A percentile compares a stretch with the other conserved stretches of the same genome.
Evolutionary conservation across 805 yeast species (phyloP).

Genomic region (Cephaloascus fragrans): DNA sequence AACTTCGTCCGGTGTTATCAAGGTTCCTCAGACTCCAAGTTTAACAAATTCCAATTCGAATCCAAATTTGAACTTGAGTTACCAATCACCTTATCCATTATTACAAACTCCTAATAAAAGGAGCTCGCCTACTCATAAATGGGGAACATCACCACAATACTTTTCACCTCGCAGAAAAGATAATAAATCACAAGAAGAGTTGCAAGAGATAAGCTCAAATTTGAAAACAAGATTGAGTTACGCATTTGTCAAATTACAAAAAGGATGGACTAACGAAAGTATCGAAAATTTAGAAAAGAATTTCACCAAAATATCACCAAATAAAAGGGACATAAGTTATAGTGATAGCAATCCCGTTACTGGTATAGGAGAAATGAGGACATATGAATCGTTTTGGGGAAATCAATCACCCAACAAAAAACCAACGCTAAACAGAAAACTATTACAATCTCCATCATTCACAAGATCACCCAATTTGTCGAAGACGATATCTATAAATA

Average conservation of each 20-base stretch:
- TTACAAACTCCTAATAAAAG: not conserved
- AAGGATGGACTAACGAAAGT: slow-evolving; percentile 19
- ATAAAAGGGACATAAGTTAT: not conserved
- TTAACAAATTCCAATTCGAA: not conserved
- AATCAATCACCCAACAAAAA: not conserved
- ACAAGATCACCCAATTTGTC: not conserved
- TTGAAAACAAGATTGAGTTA: slow-evolving; percentile 23
- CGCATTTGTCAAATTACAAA: slow-evolving; percentile 23
- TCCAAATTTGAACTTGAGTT: too few relatives aligned
- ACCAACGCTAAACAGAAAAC: not conserved
- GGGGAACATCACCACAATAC: not conserved
- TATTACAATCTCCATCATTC: not conserved
- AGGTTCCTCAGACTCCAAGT: not conserved
- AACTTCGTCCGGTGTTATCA: not conserved
- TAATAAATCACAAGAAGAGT: slow-evolving; percentile 18
- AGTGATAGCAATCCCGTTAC: too few relatives aligned
- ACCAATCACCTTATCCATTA: not conserved
- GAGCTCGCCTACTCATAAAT: not conserved
- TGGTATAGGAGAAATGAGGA: too few relatives aligned
- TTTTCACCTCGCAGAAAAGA: not conserved
- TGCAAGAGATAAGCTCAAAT: slow-evolving; percentile 23
- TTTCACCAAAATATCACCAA: not conserved
- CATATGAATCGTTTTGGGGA: not conserved
- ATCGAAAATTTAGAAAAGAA: slow-evolving; percentile 14
- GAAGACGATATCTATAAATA: not conserved